Evolutionary conservation across 1,284 basidiomycete genomes (phyloP).

Genomic region (Moniliella sp.): DNA sequence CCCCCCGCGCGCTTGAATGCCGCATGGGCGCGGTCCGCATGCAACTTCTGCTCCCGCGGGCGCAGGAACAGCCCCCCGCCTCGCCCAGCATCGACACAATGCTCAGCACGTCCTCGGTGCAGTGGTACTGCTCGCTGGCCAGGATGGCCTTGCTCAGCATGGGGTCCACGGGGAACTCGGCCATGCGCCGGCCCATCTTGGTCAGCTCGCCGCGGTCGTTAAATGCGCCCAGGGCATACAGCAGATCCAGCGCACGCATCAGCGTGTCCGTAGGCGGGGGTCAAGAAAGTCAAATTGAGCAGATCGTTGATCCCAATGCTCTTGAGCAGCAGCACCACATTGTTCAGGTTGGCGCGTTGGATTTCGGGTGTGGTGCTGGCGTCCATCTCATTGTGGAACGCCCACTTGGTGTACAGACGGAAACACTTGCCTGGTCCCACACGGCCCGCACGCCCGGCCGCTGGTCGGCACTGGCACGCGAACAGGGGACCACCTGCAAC

Average conservation of each 20-base stretch:
- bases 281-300: conserved; percentile 45
- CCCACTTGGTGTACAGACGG: conserved; percentile 50
- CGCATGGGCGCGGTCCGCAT: conserved; percentile 67
- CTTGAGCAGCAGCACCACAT: conserved; percentile 44
- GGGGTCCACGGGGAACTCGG: conserved; percentile 94
- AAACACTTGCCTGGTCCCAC: conserved; percentile 97
- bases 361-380: conserved; percentile 46
- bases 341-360: conserved; percentile 39
- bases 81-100: conserved; percentile 95
- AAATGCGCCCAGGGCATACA: conserved; percentile 84
- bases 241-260: conserved; percentile 71
- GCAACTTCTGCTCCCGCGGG: conserved; percentile 56
- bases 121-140: conserved; percentile 74
- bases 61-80: conserved; percentile 76
- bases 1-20: conserved; percentile 82
- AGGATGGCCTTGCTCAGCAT: conserved; percentile 93
- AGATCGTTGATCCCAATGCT: conserved; percentile 46
- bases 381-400: conserved; percentile 44
- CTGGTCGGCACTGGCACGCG: conserved; percentile 86
- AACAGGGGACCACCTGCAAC: conserved; percentile 44
- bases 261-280: conserved; percentile 81
- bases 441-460: conserved; percentile 87
- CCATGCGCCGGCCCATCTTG: conserved; percentile 84
- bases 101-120: conserved; percentile 85
- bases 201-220: conserved; percentile 91